Percentiles rank a stretch among this genome's conserved stretches.
phyloP scores from a whole-genome alignment of 805 yeast species.

The Jamesozyma rosinii region DNA sequence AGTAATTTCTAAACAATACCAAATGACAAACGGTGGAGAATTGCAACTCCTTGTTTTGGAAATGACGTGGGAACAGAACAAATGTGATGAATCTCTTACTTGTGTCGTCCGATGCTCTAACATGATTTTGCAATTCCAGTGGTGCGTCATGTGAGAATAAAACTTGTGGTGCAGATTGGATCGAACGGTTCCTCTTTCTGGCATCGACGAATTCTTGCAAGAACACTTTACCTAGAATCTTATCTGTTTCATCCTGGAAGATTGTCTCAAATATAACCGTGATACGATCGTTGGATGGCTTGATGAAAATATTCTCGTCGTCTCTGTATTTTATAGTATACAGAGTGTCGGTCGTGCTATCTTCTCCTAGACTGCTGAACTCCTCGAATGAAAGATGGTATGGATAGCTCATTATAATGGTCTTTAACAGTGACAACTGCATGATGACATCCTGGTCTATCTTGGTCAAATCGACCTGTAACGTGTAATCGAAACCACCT shows the following conservation, averaged over 20 bases:
- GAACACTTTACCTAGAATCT: slow-evolving; percentile 79
- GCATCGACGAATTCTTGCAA: slow-evolving; percentile 94
- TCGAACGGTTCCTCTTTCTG: slow-evolving; percentile 81
- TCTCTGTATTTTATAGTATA: slow-evolving; percentile 71
- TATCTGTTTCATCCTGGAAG: slow-evolving; percentile 95
- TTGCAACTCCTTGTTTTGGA: slow-evolving; percentile 46
- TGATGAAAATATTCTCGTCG: slow-evolving; percentile 81
- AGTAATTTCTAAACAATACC: slow-evolving; percentile 86
- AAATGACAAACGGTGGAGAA: slow-evolving; percentile 62
- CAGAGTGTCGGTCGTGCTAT: slow-evolving; percentile 7
- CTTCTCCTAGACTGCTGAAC: slow-evolving; percentile 50
- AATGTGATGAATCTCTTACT: slow-evolving; percentile 44
- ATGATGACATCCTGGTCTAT: slow-evolving; percentile 48
- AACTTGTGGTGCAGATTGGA: slow-evolving; percentile 98
- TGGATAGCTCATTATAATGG: slow-evolving; percentile 87
- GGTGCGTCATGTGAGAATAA: slow-evolving; percentile 93
- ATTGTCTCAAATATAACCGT: slow-evolving; percentile 92
- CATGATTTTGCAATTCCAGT: slow-evolving; percentile 51
- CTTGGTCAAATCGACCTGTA: slow-evolving; percentile 54
- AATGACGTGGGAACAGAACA: slow-evolving; percentile 81
- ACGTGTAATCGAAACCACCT: slow-evolving; percentile 71
- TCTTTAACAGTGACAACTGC: slow-evolving; percentile 65
- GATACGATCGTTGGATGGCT: slow-evolving; percentile 90
- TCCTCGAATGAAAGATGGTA: slow-evolving; percentile 77
- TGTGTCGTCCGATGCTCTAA: slow-evolving; percentile 25